Evolutionary conservation across 202 grass and related monocot species (phyloP), one percentile per base, ranked within the genome.

Genomic region (Eragrostis tef): DNA sequence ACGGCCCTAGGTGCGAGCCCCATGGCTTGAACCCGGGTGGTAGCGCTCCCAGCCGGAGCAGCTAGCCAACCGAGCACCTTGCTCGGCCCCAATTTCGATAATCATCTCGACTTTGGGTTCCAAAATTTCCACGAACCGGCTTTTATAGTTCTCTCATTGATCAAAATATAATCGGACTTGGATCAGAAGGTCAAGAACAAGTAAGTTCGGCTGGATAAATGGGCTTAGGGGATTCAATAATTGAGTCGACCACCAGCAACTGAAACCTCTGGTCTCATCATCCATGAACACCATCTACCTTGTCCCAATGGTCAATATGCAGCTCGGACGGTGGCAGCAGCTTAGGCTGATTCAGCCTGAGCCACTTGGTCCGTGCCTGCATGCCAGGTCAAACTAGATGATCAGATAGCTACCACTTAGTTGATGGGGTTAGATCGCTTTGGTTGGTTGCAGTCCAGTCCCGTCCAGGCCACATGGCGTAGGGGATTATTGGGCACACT

Each of bases 211-310:
- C 25, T 78, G 16, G 16, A 65, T 44, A 53, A 21, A 42, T 13
- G 2, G 45, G 19, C 3, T 20, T 8, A 10, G 20, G 20, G 20
- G 27, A 46, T 47, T 47, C 64, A 70, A 84, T 84, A 70, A 84
- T 78, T 78, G 43, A 78, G 74, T 15, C 61, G 65, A 84, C 53
- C 64, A 66, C 51, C 73, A 61, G 26, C 53, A 77, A 70, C 8
- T 59, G 64, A 77, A 70, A 39, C 19, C 21, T 17, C 25, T 57
- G 14, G 5, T 36, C 53, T 77, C n/a, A 20, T 14, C 58, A 50
- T 42, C 72, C 44, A 83, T 43, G 19, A 63, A 14, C 53, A 25
- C 64, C 64, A n/a, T 50, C 42, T 50, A 51, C 43, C 27, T n/a
- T 52, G 26, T 77, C 63, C 27, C 13, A 36, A 52, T 70, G 53